Base-by-base conservation (phyloP, 345 rosid genomes). In the Dipteronia dyeriana region DNA sequence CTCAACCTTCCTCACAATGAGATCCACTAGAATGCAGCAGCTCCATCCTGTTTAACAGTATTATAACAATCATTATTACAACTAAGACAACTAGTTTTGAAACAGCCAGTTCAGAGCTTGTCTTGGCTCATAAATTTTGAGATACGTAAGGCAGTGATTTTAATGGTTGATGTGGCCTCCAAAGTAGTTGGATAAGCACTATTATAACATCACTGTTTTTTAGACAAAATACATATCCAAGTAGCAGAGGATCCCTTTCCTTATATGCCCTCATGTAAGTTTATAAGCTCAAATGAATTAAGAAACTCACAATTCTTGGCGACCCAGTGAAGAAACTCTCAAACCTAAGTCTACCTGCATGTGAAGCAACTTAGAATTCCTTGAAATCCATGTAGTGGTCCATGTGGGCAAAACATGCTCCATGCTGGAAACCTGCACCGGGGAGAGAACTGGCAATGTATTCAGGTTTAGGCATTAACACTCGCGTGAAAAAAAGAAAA, bases 371-470 rank as follows among this genome's bases (percentile, higher is more conserved):
- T 86, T 86, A 43, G 74, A 71, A 22, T 78, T 70, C 76, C 79
- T 85, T 34, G 79, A 85, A 60, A 75, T 80, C 85, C 84, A 75
- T 66, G 86, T 79, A 79, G 84, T 83, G 41, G 79, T 78, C 91
- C 91, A 85, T 22, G 81, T 9, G n/a, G 95, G 98, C 79, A 90
- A 80, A 78, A 95, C 86, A 80, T 88, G 82, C 83, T 92, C 98
- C 86, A 87, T 83, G 51, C 77, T 77, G 23, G 97, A 88, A 78
- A 91, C 95, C 89, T 87, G 93, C 74, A 88, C 87, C 67, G 97
- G 91, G 59, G 93, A 90, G 80, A 89, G 90, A 84, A 88, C 94
- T 91, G 94, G 86, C 62, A 78, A 84, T 70, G 84, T 78, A 70
- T 85, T 84, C 78, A 84, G 80, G 78, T 26, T 72, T 75, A 76